Evolutionary conservation across 768 basidiomycete species (phyloP), one percentile per base, ranked within the genome.

Genomic region (Nevesoporus exiguus): DNA sequence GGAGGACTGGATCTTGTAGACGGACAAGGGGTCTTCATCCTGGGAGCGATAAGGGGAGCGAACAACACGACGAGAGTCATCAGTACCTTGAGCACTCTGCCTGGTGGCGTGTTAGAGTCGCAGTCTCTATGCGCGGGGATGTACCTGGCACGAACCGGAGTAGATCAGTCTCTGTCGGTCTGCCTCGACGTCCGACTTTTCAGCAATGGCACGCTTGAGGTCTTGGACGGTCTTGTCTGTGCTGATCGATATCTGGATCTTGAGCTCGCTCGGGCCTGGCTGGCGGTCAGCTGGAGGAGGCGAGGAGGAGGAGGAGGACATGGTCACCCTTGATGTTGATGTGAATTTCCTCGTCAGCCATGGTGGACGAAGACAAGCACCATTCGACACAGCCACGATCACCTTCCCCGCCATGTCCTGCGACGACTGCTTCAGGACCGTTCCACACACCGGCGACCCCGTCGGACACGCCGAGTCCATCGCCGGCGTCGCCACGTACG

Each of bases 131-230:
- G 6, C 33, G 51, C 24, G 41, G 43, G 19, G 27, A 8, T 15
- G 37, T 14, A 24, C 21, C 50, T 22, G 59, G 72, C 30, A 55
- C 80, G 61, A 58, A 81, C 94, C 96, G 33, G 90, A 90, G 71
- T 95, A 98, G 61, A 98, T 98, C 58, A 98, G 76, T 33, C 96
- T 75, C 70, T 97, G 95, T 48, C 90, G 76, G 47, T 91, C 92
- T 14, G 91, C 90, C 59, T 85, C 82, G 24, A 96, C 91, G 64
- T 93, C 85, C 2, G 88, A 86, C 74, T 91, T 84, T 27, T 76
- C 84, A 8, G 93, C 88, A 73, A 99, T 91, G 30, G 85, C 85
- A 56, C 85, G 80, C 78, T 99, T 99, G 66, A 99, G 85, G 59
- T 98, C 93, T 45, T 77, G 73, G 24, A 98, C 94, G 1, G 88